Conservation (phyloP, 2,329 filamentous ascomycete species). For the Penicillium sp. region DNA sequence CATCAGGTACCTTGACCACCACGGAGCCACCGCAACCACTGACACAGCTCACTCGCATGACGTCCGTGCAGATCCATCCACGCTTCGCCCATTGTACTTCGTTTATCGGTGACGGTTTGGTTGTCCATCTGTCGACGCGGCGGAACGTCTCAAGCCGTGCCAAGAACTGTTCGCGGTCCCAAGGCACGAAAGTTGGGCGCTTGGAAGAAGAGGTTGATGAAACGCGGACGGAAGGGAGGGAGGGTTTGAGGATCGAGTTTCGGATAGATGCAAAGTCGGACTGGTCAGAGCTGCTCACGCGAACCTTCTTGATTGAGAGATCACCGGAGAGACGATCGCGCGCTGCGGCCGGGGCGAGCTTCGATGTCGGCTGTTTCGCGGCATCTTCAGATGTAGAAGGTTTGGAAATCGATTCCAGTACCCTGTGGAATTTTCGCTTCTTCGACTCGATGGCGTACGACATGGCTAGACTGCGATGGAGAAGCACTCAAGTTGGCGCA, state of each 20-base stretch:
- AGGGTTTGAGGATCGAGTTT: slow-evolving; percentile 25
- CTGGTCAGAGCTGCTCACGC: slow-evolving; percentile 24
- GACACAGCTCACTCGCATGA: slow-evolving; percentile 75
- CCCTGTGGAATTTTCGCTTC: slow-evolving; percentile 47
- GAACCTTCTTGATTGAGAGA: slow-evolving; percentile 35
- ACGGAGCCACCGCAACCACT: slow-evolving; percentile 79
- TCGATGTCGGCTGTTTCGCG: slow-evolving; percentile 17
- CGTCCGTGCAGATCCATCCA: slow-evolving; percentile 81
- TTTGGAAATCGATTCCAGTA: slow-evolving; percentile 44
- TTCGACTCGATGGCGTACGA: slow-evolving; percentile 46
- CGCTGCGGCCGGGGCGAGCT: slow-evolving; percentile 12
- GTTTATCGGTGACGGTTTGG: slow-evolving; percentile 77
- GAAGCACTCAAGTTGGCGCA: slow-evolving; percentile 4
- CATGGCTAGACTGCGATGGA: slow-evolving; percentile 26
- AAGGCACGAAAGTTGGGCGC: slow-evolving; percentile 73
- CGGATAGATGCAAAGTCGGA: slow-evolving; percentile 21
- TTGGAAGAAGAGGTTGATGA: slow-evolving; percentile 32
- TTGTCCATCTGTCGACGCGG: slow-evolving; percentile 87
- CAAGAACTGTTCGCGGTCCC: slow-evolving; percentile 77
- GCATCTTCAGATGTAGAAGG: slow-evolving; percentile 21
- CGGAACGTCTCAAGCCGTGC: slow-evolving; percentile 80
- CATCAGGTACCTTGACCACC: slow-evolving; percentile 69
- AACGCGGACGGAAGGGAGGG: slow-evolving; percentile 28
- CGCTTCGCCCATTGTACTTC: slow-evolving; percentile 94
- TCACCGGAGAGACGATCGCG: slow-evolving; percentile 25